Conservation (phyloP, 177 flowering plant genomes). For the Viscum album region DNA sequence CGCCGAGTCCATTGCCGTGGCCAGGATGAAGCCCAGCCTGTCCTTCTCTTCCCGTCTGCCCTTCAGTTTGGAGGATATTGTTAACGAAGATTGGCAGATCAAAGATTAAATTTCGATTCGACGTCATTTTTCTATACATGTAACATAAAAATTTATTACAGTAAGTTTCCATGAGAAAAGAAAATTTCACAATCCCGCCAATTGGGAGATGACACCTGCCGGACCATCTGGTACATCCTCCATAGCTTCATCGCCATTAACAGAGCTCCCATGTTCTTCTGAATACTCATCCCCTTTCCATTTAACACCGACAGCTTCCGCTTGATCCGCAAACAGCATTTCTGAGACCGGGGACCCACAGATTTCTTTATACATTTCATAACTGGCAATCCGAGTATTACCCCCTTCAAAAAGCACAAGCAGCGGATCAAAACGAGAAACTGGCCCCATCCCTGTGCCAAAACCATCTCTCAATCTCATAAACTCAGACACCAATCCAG, state of each 20-base stretch:
- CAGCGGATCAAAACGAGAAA: slow-evolving; percentile 65
- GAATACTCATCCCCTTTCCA: slow-evolving; percentile 22
- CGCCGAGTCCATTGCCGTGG: slow-evolving; percentile 35
- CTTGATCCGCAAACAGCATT: slow-evolving; percentile 67
- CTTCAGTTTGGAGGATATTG: slow-evolving; percentile 47
- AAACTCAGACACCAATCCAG: slow-evolving; percentile 48
- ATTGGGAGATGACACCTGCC: slow-evolving; percentile 9
- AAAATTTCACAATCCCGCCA: slow-evolving; percentile 24
- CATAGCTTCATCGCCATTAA: not conserved
- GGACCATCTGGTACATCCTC: slow-evolving; percentile 8
- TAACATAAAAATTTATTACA: no score
- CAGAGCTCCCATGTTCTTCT: slow-evolving; percentile 13
- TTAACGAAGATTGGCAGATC: no score
- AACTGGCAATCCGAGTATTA: slow-evolving; percentile 45
- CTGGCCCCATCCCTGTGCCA: slow-evolving; percentile 33
- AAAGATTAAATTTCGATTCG: no score
- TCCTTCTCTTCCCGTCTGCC: slow-evolving; percentile 49
- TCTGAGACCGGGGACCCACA: slow-evolving; percentile 57
- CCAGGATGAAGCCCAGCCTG: slow-evolving; percentile 51
- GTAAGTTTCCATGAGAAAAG: no score
- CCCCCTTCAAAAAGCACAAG: slow-evolving; percentile 57
- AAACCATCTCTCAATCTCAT: slow-evolving; percentile 46
- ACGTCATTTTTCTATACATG: no score
- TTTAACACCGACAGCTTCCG: slow-evolving; percentile 42
- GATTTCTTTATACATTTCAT: slow-evolving; percentile 60